Base-by-base conservation (phyloP, 495 filamentous ascomycete species). In the Aspergillus sparsus region DNA sequence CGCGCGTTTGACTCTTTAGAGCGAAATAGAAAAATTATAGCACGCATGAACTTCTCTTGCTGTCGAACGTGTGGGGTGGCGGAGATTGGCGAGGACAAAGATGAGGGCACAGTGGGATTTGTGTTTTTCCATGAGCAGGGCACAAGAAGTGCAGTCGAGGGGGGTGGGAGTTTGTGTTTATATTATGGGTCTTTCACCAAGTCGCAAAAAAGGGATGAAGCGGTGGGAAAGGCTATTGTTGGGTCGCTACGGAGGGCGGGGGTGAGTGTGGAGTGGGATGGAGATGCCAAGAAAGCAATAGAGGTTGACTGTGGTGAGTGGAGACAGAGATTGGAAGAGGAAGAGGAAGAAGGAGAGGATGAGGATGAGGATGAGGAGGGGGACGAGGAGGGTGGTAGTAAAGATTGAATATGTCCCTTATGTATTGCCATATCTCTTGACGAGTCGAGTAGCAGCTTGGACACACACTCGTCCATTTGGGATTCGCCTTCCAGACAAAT, bases 101-200 rank as follows among this genome's bases (percentile, higher is more conserved):
- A 52, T 6, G 49, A 52, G 27, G 49, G 35, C 36, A 52, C 49
- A 33, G 5, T 12, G 27, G 49, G 49, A 12, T 52, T 35, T 36
- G 49, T 52, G 6, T 52, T 52, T 18, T 52, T 52, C 31, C 27
- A 34, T 12, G 49, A 34, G 10, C 49, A 52, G 49, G 49, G 36
- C n/a, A 52, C 15, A 12, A 33, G 36, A 27, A n/a, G 10, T 7
- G 49, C n/a, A 11, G 49, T 16, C 13, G n/a, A n/a, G 31, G 11
- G n/a, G 1, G 12, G 49, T 7, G 49, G 32, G 12, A 32, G 7
- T 6, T 7, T 52, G 27, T 13, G 21, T 36, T 16, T 52, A 12
- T 11, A 10, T 12, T 52, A 35, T 52, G 49, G 49, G 27, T 52
- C 49, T 27, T 52, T 52, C n/a, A 52, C 49, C 12, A 52, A n/a